Evolutionary conservation across 768 basidiomycete species (phyloP), one percentile per base, ranked within the genome.

Genomic region (Candolleomyces eurysporus): DNA sequence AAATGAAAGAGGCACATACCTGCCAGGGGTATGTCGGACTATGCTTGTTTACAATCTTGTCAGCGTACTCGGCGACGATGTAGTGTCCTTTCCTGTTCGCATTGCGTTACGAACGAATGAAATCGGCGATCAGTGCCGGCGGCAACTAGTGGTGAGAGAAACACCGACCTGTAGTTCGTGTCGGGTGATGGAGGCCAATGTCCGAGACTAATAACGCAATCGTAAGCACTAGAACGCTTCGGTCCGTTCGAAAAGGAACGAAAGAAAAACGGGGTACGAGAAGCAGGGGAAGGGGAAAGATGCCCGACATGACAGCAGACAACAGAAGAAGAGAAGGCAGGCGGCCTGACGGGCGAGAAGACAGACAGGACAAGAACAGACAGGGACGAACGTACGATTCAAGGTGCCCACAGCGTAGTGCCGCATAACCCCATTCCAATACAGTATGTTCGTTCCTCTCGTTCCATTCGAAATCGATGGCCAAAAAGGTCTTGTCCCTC

Each of bases 401-500:
- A 43, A 94, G 73, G 75, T 88, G 85, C 0, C 83, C 84, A 66
- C 89, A 91, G 30, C 91, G 78, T 49, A 91, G 82, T 11, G 89
- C 89, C 31, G 92, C 88, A 74, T 93, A 93, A 1, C 91, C 91
- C 85, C 88, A 93, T 72, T 92, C 92, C 51, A 91, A 69, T 63
- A 85, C 84, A 50, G 83, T 82, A 57, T 84, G 83, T 57, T 84
- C 78, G 66, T 90, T 90, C 58, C 87, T 81, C 67, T 93, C 92
- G 40, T 82, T 86, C 79, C 84, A 87, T 68, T 91, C 88, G 65
- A 92, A 92, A 63, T 88, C 85, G 9, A 94, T 73, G 0, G 89
- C 83, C 55, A 94, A 69, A 71, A 89, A 94, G 0, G 89, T 90
- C 74, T 89, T 90, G 64, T 92, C 88, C 58, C 75, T 80, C 62